phyloP scores from a whole-genome alignment of 345 rosid species.

The Syzygium jambos region DNA sequence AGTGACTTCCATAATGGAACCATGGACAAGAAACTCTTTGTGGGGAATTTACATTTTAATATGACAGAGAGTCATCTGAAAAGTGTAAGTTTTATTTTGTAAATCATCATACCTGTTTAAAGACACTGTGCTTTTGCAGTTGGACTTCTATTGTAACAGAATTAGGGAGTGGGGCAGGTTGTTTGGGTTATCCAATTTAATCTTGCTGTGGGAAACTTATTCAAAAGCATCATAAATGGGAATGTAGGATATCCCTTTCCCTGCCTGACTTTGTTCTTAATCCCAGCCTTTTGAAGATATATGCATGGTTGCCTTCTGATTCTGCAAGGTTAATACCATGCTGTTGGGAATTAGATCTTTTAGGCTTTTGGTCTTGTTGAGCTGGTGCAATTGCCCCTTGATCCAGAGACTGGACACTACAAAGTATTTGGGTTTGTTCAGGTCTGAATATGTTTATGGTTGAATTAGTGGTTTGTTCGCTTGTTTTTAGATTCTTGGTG shows the following conservation, averaged over 20 bases:
- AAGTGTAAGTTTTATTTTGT: constrained; percentile 37
- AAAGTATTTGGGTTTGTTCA: constrained; percentile 97
- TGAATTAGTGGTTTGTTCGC: not conserved
- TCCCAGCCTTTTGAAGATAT: not conserved
- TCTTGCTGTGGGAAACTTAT: not conserved
- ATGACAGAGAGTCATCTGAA: constrained; percentile 86
- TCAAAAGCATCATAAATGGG: not conserved
- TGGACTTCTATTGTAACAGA: not conserved
- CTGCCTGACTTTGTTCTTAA: not conserved
- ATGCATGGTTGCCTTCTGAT: not conserved
- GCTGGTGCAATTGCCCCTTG: constrained; percentile 91
- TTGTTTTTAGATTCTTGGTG: not conserved
- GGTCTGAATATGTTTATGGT: constrained; percentile 26
- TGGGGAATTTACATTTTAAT: constrained; percentile 85
- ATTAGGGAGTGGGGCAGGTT: not conserved
- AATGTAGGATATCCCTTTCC: not conserved
- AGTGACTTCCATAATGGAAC: constrained; percentile 26
- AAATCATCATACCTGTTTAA: not conserved
- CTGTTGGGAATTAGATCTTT: constrained; percentile 45
- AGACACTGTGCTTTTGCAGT: not conserved
- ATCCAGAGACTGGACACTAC: constrained; percentile 86
- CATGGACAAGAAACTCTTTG: constrained; percentile 76
- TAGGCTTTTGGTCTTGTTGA: constrained; percentile 95
- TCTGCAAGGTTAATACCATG: not conserved
- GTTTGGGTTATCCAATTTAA: not conserved